Evolutionary conservation across 169 alveolate genomes (phyloP).

Genomic region (Plasmodium malariae): DNA sequence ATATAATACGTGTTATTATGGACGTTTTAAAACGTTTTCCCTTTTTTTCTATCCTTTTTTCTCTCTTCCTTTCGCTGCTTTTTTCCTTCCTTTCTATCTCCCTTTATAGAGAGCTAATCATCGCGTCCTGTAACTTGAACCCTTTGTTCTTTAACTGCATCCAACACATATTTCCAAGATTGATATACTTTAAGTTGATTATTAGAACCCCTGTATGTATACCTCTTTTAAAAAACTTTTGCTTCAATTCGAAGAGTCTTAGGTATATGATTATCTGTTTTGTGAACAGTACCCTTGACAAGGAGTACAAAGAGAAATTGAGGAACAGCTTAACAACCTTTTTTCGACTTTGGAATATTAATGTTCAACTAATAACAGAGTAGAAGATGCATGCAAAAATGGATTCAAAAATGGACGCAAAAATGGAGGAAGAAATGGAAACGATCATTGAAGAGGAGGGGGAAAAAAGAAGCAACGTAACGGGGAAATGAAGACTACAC

Average conservation of each 20-base stretch:
- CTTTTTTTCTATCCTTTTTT: no score
- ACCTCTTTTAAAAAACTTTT: conserved; percentile 35
- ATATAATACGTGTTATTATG: no score
- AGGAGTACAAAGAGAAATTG: conserved; percentile 32
- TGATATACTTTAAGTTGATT: conserved; percentile 16
- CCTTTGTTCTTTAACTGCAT: conserved; percentile 38
- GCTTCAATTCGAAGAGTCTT: conserved; percentile 26
- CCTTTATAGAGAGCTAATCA: conserved; percentile 20
- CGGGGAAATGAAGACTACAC: no score
- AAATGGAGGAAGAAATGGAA: not conserved
- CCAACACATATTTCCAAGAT: conserved; percentile 17
- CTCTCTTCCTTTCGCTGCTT: not conserved
- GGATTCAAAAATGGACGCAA: not conserved
- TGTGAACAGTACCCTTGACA: not conserved
- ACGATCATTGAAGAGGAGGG: not conserved
- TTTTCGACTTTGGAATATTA: conserved; percentile 24
- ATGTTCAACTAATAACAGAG: conserved; percentile 33
- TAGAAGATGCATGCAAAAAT: no score
- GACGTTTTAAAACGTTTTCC: no score
- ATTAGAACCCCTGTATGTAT: conserved; percentile 25
- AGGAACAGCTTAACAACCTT: conserved; percentile 9
- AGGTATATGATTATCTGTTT: conserved; percentile 4
- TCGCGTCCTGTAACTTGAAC: conserved; percentile 17
- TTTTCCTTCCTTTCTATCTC: not conserved
- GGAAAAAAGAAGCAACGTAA: not conserved